These are phyloP conservation scores for Xerocomellus intermedius DNA, from an alignment of 768 basidiomycete species.

Conservation along the genomic window DNA sequence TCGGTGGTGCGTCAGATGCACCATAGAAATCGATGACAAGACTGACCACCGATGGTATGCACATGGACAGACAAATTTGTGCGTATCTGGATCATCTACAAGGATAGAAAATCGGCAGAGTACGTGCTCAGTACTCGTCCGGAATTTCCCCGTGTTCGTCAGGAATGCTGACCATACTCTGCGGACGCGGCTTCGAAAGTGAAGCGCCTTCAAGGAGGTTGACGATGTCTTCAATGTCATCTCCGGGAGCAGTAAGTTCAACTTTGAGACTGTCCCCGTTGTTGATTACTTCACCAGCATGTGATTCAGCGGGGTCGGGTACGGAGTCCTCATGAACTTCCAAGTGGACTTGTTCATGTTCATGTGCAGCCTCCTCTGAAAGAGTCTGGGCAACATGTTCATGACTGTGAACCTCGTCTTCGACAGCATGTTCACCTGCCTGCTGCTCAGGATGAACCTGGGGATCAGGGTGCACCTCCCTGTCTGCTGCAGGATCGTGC, in stretches of 20 bases:
- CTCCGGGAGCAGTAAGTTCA: conserved; percentile 16
- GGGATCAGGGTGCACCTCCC: conserved; percentile 10
- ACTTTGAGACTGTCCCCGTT: conserved; percentile 11
- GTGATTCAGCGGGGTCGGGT: conserved; percentile 13
- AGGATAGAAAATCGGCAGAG: conserved; percentile 1
- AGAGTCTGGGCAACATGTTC: conserved; percentile 2
- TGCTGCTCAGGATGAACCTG: conserved; percentile 13
- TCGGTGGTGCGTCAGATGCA: neutral
- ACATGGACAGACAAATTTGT: conserved; percentile 25
- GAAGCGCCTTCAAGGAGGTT: conserved; percentile 52
- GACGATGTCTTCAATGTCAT: conserved; percentile 64
- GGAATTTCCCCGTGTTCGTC: conserved; percentile 56
- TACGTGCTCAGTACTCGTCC: conserved; percentile 45
- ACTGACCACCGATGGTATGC: conserved; percentile 22
- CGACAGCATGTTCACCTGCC: neutral
- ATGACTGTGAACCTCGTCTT: conserved; percentile 7
- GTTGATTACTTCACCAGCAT: conserved; percentile 1
- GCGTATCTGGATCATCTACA: conserved; percentile 24
- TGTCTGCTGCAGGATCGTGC: conserved; percentile 9
- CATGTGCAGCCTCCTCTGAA: conserved; percentile 4
- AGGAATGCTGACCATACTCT: conserved; percentile 49
- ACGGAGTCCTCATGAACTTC: conserved; percentile 7
- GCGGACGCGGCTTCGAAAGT: conserved; percentile 40
- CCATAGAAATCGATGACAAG: neutral
- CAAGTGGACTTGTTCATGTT: conserved; percentile 7